phyloP scores from a whole-genome alignment of 2,329 filamentous ascomycete genomes.

The Leptographium flavum region DNA sequence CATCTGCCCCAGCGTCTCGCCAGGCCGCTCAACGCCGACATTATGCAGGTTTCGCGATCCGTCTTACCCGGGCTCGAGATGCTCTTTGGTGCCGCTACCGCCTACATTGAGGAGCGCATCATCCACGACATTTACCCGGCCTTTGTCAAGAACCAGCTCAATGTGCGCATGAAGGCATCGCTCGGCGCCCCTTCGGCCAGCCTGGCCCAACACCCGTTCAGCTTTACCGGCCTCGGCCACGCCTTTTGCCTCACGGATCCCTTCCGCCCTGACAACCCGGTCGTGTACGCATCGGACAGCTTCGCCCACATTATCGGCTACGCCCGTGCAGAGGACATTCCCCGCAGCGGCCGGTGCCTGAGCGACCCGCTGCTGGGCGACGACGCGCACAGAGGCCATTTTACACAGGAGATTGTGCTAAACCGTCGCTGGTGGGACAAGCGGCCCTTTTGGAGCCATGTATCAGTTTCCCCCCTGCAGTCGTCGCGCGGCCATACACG shows the following conservation, averaged over 20 bases:
- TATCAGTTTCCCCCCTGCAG: conserved; percentile 37
- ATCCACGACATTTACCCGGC: conserved; percentile 30
- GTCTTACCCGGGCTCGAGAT: conserved; percentile 30
- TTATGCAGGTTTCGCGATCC: conserved; percentile 28
- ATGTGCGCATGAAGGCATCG: conserved; percentile 27
- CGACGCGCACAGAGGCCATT: conserved; percentile 16
- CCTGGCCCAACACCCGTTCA: conserved; percentile 15
- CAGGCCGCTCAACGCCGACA: conserved; percentile 27
- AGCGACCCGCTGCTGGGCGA: conserved; percentile 27
- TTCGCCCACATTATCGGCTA: conserved; percentile 35
- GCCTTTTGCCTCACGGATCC: conserved; percentile 45
- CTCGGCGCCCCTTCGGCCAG: conserved; percentile 19
- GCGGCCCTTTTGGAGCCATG: conserved; percentile 39
- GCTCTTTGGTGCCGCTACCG: conserved; percentile 25
- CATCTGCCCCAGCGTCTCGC: conserved; percentile 26
- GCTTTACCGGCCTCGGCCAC: conserved; percentile 34
- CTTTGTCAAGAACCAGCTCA: conserved; percentile 35
- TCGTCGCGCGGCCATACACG: conserved; percentile 30
- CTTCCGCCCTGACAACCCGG: conserved; percentile 31
- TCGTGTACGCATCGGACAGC: conserved; percentile 34
- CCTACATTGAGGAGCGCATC: conserved; percentile 26
- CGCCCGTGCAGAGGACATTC: conserved; percentile 27
- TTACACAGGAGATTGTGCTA: conserved; percentile 23
- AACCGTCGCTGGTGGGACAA: conserved; percentile 32
- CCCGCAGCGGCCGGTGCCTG: conserved; percentile 33